Base-by-base conservation (phyloP, 106 monocot species). In the Acorus calamus region DNA sequence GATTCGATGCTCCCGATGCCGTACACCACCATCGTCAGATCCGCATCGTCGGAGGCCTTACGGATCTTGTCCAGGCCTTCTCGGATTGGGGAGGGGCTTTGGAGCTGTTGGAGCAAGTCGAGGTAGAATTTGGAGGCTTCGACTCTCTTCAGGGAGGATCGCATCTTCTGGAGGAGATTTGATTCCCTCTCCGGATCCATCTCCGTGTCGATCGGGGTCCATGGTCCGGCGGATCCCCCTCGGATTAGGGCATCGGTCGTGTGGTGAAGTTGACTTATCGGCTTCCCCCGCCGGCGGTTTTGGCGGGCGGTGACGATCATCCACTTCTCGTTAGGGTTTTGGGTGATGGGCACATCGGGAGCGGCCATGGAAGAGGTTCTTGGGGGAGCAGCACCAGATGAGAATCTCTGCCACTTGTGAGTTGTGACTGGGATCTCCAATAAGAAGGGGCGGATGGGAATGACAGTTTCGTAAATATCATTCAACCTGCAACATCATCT, bases 1-100 rank as follows among this genome's bases (percentile, higher is more conserved):
- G 76, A 73, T 4, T 78, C 87, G 53, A 96, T 71, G 79, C 82
- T 84, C 4, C 94, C 94, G 14, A 96, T 72, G 65, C 94, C 94
- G 80, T 91, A 91, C 5, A 82, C 73, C 4, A 91, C 80, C 43
- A 96, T 56, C 11, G 57, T 62, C 46, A 77, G 46, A 9, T 41
- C 55, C 4, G 61, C 41, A 2, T 52, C 51, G 13, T 60, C 64
- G 8, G 66, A 43, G 14, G 28, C 28, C 28, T 28, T 28, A 28
- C 28, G 45, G 42, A 67, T 11, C 47, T 44, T 49, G 12, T 52
- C 6, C 45, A 80, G 47, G 49, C 59, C 61, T n/a, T 56, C 53
- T 14, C 57, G 73, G 74, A 85, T 61, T 52, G 53, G 56, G 14
- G 71, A 61, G 28, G 28, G 28, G 60, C 4, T 49, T 6, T 69